phyloP scores from a whole-genome alignment of 2,329 filamentous ascomycete genomes.

The Calonectria crousiana region DNA sequence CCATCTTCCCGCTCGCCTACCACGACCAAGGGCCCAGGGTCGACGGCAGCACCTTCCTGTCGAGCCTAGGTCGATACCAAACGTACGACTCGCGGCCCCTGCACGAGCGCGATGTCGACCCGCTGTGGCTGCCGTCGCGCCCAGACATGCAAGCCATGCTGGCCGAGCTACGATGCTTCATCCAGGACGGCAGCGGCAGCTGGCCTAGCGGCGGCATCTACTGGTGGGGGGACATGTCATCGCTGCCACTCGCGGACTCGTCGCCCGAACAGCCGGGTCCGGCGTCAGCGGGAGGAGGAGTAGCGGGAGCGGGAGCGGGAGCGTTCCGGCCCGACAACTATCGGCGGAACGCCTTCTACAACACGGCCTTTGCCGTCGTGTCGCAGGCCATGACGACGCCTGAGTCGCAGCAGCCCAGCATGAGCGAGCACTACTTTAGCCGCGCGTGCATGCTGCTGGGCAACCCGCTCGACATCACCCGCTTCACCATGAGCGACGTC shows the following conservation, averaged over 20 bases:
- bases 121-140: slow-evolving; percentile 53
- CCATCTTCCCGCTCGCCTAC: slow-evolving; percentile 51
- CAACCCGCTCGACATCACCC: slow-evolving; percentile 60
- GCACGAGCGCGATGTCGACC: slow-evolving; percentile 52
- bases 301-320: not conserved
- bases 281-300: not conserved
- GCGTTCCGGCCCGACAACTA: slow-evolving; percentile 37
- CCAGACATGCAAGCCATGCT: slow-evolving; percentile 55
- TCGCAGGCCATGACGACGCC: slow-evolving; percentile 46
- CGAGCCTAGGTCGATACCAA: slow-evolving; percentile 59
- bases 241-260: slow-evolving; percentile 45
- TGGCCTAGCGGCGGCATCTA: slow-evolving; percentile 61
- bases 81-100: slow-evolving; percentile 60
- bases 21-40: slow-evolving; percentile 36
- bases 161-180: slow-evolving; percentile 54
- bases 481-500: slow-evolving; percentile 57
- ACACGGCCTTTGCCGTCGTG: slow-evolving; percentile 58
- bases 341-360: slow-evolving; percentile 58
- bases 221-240: slow-evolving; percentile 59
- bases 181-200: slow-evolving; percentile 58
- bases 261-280: slow-evolving; percentile 26
- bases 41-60: slow-evolving; percentile 51
- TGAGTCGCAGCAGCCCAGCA: slow-evolving; percentile 42
- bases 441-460: slow-evolving; percentile 58
- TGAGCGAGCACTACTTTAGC: slow-evolving; percentile 60